Base-by-base conservation (phyloP, 345 rosid genomes). In the Eucalyptus viminalis region DNA sequence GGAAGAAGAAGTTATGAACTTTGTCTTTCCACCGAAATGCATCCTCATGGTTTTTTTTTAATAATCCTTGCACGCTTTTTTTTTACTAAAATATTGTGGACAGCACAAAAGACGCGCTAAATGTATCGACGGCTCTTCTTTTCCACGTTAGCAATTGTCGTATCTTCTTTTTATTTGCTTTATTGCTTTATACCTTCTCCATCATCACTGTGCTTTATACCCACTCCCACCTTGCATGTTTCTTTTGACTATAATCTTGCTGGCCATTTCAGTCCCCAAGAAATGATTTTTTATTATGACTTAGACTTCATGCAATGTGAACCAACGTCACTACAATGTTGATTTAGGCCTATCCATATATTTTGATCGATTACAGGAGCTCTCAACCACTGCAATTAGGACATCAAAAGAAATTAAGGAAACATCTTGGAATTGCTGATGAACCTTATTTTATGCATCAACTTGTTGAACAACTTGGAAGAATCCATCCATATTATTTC, bases 341-440 rank as follows among this genome's bases (percentile, higher is more conserved):
- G 72, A 65, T n/a, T 3, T 65, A 6, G 34, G 72, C n/a, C 19
- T 65, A 19, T n/a, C 10, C 37, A 29, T 13, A 65, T 7, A 65
- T 7, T 14, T n/a, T n/a, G 10, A 14, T 65, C 0, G 37, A n/a
- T 65, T n/a, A 14, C 0, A 21, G 0, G 6, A n/a, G 5, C 76
- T 65, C 9, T 65, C 10, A 65, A n/a, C 76, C 40, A 65, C 19
- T 16, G 0, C 2, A 50, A 16, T 15, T 6, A 15, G 54, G 76
- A 65, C 37, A 65, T 16, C 19, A 65, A n/a, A 14, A 15, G 76
- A 65, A n/a, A n/a, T n/a, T 34, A n/a, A 65, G 19, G 76, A 65
- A 65, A 34, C 21, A 65, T n/a, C 76, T n/a, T 65, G 76, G 76
- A 65, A 65, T 65, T 0, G 8, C 16, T 6, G 1, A 1, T 27